These are phyloP conservation scores for Diaporthe caulivora DNA, from an alignment of 2,329 filamentous ascomycete species.

Conservation along the genomic window DNA sequence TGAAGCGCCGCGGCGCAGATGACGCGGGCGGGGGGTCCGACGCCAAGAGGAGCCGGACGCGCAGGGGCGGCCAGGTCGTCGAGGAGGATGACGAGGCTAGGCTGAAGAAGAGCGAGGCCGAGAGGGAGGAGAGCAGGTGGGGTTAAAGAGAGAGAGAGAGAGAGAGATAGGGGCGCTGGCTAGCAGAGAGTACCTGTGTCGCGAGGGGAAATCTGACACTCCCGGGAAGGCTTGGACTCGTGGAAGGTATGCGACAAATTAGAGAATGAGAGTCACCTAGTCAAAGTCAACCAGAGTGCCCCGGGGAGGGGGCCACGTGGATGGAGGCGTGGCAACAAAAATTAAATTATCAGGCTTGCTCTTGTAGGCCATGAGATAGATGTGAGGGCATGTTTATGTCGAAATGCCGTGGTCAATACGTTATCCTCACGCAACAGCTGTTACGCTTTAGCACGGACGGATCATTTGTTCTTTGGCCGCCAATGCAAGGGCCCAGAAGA, in stretches of 20 bases:
- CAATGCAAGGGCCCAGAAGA: background rate
- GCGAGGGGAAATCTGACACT: background rate
- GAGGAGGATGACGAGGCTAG: conserved; percentile 65
- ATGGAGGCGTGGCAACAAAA: background rate
- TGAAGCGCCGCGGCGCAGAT: conserved; percentile 65
- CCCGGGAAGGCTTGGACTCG: background rate
- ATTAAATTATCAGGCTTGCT: background rate
- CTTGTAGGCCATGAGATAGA: background rate
- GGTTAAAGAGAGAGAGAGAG: conserved; percentile 46
- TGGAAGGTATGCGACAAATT: background rate
- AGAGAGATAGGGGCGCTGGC: background rate
- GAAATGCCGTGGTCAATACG: background rate
- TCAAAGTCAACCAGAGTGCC: background rate
- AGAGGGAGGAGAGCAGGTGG: conserved; percentile 68
- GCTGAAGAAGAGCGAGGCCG: conserved; percentile 68
- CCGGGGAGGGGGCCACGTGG: background rate
- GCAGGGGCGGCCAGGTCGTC: conserved; percentile 61
- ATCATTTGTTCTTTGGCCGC: background rate
- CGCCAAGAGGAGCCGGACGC: conserved; percentile 56
- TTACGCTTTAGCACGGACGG: no score
- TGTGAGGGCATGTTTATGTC: no score
- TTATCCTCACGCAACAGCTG: background rate
- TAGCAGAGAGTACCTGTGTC: background rate
- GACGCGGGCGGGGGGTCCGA: conserved; percentile 53
- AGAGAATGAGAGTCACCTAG: background rate